These are phyloP conservation scores for Trametes punicea DNA, from an alignment of 768 basidiomycete genomes.

Conservation along the genomic window DNA sequence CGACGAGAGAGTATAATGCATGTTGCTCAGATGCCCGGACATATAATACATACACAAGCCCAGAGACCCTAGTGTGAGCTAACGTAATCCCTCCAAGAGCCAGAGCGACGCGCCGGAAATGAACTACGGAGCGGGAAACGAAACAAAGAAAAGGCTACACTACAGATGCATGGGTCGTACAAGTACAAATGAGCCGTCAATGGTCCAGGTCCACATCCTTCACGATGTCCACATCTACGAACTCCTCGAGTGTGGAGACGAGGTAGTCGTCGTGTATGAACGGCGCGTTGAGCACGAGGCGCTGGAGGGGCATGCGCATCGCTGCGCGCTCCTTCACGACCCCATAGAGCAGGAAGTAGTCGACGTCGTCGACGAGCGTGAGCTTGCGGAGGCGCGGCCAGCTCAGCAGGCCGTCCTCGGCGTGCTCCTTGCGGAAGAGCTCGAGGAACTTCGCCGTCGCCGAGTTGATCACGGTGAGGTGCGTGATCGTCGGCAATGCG, in stretches of 20 bases:
- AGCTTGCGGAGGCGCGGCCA: constrained; percentile 23
- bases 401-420: constrained; percentile 8
- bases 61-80: not conserved
- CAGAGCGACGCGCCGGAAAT: not conserved
- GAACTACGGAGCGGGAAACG: not conserved
- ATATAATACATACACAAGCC: constrained; percentile 5
- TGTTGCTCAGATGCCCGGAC: not conserved
- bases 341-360: constrained; percentile 19
- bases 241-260: constrained; percentile 16
- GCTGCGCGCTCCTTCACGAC: constrained; percentile 21
- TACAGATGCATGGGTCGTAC: not conserved
- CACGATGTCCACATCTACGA: constrained; percentile 22
- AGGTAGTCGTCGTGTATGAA: constrained; percentile 18
- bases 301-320: constrained; percentile 17
- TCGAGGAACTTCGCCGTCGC: constrained; percentile 24
- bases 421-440: constrained; percentile 21
- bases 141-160: not conserved
- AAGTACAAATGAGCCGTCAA: not conserved
- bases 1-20: not conserved
- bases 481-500: constrained; percentile 23
- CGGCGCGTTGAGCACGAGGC: constrained; percentile 23
- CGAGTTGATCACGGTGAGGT: constrained; percentile 24
- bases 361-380: constrained; percentile 25
- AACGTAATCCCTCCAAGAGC: not conserved
- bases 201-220: constrained; percentile 21